A percentile compares a stretch with the other conserved stretches of the same genome.
Conservation (phyloP, 129 eudicot genomes). For the Daucus carota region DH1_v3.0 NC_030389.2:35441501-35442000, state of each 20-base stretch:
- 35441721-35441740: neutral
- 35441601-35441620: constrained; percentile 91
- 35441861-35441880: neutral
- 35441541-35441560: neutral
- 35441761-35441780: neutral
- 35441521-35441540: neutral
- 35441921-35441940: neutral
- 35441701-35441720: neutral
- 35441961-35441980: neutral
- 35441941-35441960: neutral
- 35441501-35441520: neutral
- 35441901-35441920: neutral
- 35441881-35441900: neutral
- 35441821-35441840: neutral
- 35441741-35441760: neutral
- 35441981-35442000: neutral
- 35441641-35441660: constrained; percentile 18
- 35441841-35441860: neutral
- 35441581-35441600: constrained; percentile 57
- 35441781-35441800: neutral
- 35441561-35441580: constrained; percentile 25
- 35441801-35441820: neutral
- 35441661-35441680: neutral
- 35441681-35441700: neutral
- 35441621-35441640: constrained; percentile 49